Conservation (phyloP, 2,329 filamentous ascomycete genomes). For the Alternaria burnsii region DNA sequence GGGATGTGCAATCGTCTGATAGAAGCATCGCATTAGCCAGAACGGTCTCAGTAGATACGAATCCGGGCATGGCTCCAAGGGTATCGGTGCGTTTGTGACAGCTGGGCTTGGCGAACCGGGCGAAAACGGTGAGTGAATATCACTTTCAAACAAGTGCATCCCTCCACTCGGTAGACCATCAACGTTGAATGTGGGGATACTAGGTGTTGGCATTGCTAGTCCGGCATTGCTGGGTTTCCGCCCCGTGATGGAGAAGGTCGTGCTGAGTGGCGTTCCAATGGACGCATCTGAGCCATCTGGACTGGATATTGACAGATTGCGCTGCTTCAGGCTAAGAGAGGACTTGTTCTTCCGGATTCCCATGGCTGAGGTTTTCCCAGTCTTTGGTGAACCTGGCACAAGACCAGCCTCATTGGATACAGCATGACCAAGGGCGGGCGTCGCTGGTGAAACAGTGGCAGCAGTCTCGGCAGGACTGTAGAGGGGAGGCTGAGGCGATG, state of each 20-base stretch:
- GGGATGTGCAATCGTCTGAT: constrained; percentile 90
- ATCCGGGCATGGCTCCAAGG: constrained; percentile 90
- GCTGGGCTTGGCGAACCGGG: constrained; percentile 72
- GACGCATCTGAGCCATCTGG: constrained; percentile 71
- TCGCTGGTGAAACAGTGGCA: constrained; percentile 53
- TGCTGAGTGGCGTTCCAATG: constrained; percentile 76
- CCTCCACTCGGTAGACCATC: constrained; percentile 70
- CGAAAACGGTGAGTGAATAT: constrained; percentile 73
- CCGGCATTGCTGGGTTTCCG: constrained; percentile 62
- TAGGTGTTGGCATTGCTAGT: constrained; percentile 74
- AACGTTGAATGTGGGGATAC: constrained; percentile 67
- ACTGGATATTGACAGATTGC: constrained; percentile 74
- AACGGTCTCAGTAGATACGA: constrained; percentile 92
- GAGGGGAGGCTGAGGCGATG: constrained; percentile 46
- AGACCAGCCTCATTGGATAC: constrained; percentile 56
- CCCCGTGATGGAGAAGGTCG: constrained; percentile 65
- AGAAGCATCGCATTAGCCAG: constrained; percentile 95
- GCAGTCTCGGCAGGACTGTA: constrained; percentile 53
- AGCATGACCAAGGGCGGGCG: constrained; percentile 48
- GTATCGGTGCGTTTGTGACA: constrained; percentile 72
- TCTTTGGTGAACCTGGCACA: constrained; percentile 47
- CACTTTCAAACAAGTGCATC: constrained; percentile 82
- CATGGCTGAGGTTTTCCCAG: constrained; percentile 38
- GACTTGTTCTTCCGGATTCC: constrained; percentile 61
- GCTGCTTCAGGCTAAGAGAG: constrained; percentile 72